phyloP scores from a whole-genome alignment of 495 filamentous ascomycete genomes.

The Penicillium arizonense region DNA sequence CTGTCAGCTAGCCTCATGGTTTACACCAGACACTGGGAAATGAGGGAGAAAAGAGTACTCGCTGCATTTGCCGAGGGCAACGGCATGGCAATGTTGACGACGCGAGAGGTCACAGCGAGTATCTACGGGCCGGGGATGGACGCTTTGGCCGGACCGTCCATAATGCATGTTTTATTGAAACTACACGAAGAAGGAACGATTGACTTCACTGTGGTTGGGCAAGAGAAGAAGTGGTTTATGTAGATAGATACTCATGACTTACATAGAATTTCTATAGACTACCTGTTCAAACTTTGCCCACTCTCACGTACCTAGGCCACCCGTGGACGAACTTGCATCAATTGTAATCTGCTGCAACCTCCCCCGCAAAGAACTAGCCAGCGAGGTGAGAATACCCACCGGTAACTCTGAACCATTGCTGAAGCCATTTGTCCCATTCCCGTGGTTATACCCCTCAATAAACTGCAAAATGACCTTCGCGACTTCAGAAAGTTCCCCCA shows the following conservation, averaged over 20 bases:
- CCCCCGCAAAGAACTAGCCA: background rate
- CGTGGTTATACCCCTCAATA: too few species aligned
- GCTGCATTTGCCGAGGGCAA: constrained; percentile 11
- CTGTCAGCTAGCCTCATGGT: constrained; percentile 29
- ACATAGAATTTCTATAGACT: too few species aligned
- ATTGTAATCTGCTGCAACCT: background rate
- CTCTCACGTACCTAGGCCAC: background rate
- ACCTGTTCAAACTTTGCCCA: too few species aligned
- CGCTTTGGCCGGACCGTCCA: constrained; percentile 46
- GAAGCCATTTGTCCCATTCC: too few species aligned
- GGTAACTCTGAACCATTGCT: background rate
- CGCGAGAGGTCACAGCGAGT: constrained; percentile 24
- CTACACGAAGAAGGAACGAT: constrained; percentile 49
- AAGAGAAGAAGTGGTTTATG: constrained; percentile 45
- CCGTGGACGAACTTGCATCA: background rate
- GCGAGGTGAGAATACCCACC: background rate
- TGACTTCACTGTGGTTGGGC: constrained; percentile 38
- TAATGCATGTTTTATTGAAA: constrained; percentile 46
- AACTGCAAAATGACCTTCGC: too few species aligned
- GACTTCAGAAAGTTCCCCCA: too few species aligned
- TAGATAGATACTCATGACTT: background rate
- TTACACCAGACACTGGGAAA: constrained; percentile 31
- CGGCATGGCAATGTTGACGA: constrained; percentile 30
- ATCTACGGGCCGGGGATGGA: constrained; percentile 16
- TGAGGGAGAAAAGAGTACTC: constrained; percentile 36